phyloP scores from a whole-genome alignment of 306 rosid species.

The Styphnolobium japonicum region DNA sequence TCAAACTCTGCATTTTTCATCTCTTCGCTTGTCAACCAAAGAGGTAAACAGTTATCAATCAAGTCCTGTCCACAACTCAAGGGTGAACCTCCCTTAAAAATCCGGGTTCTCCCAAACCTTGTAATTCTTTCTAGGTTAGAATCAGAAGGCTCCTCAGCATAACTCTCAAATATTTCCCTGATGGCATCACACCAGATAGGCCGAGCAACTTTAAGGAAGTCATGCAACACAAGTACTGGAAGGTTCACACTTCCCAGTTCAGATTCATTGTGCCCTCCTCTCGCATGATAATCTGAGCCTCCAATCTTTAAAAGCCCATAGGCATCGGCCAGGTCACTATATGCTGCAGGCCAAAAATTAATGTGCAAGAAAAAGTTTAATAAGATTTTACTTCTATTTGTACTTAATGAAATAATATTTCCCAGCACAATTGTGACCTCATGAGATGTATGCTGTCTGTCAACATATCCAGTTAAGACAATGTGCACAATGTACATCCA shows the following conservation, averaged over 20 bases:
- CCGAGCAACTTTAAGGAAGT: constrained; percentile 76
- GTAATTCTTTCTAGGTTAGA: constrained; percentile 59
- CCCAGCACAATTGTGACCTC: background rate
- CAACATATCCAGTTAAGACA: too few species aligned
- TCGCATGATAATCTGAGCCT: constrained; percentile 92
- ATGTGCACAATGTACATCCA: too few species aligned
- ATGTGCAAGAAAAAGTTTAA: background rate
- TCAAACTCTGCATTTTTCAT: constrained; percentile 69
- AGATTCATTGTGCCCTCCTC: constrained; percentile 79
- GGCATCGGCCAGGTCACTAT: constrained; percentile 79
- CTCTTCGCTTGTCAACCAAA: constrained; percentile 82
- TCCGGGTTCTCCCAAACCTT: constrained; percentile 56
- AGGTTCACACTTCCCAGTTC: constrained; percentile 93
- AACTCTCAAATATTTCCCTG: constrained; percentile 53
- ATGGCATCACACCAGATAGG: constrained; percentile 90
- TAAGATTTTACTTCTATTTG: background rate
- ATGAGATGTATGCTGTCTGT: too few species aligned
- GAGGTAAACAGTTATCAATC: constrained; percentile 69
- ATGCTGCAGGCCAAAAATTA: constrained; percentile 50
- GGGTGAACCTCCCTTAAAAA: constrained; percentile 51
- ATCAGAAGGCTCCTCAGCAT: constrained; percentile 80
- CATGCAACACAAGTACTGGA: constrained; percentile 64
- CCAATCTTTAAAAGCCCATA: constrained; percentile 84
- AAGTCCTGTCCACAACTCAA: constrained; percentile 54
- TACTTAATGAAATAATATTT: constrained; percentile 1